A percentile compares a stretch with the other conserved stretches of the same genome.
Evolutionary conservation across 2,329 filamentous ascomycete genomes (phyloP).

Genomic region (Colletotrichum ledebouriae): DNA sequence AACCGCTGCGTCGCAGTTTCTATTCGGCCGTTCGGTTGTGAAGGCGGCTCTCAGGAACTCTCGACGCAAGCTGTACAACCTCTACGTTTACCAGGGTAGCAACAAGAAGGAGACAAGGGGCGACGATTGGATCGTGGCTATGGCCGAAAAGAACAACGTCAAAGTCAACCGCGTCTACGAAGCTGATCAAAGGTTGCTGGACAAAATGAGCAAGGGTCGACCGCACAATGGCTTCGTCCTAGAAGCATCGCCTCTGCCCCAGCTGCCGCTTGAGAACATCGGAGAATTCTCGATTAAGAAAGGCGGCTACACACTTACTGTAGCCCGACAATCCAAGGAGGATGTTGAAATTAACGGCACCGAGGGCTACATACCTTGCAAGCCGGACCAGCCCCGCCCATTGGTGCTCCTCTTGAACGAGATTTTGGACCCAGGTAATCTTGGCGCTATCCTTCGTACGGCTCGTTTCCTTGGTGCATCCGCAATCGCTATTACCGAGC

Average conservation of each 20-base stretch:
- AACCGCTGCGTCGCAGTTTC: slow-evolving; percentile 89
- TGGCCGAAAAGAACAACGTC: slow-evolving; percentile 65
- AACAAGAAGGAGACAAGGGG: slow-evolving; percentile 65
- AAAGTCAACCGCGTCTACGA: slow-evolving; percentile 70
- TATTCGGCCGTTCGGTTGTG: slow-evolving; percentile 88
- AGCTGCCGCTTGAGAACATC: slow-evolving; percentile 74
- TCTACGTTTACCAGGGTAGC: slow-evolving; percentile 79
- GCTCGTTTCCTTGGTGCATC: slow-evolving; percentile 93
- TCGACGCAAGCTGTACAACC: slow-evolving; percentile 82
- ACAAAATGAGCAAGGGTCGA: slow-evolving; percentile 84
- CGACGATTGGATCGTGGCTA: slow-evolving; percentile 57
- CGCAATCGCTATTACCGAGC: slow-evolving; percentile 81
- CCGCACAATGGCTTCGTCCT: slow-evolving; percentile 93
- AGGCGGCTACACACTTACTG: slow-evolving; percentile 68
- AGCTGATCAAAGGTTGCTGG: slow-evolving; percentile 76
- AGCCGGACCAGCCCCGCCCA: slow-evolving; percentile 68
- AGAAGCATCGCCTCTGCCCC: slow-evolving; percentile 86
- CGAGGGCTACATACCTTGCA: slow-evolving; percentile 60
- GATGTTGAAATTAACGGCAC: slow-evolving; percentile 81
- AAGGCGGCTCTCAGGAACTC: slow-evolving; percentile 78
- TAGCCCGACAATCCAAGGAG: slow-evolving; percentile 80
- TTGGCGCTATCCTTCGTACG: slow-evolving; percentile 89
- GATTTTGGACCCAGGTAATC: slow-evolving; percentile 88
- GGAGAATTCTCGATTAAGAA: slow-evolving; percentile 59
- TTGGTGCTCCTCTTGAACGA: slow-evolving; percentile 81